Base-by-base conservation (phyloP, 1,284 basidiomycete genomes). In the Ceratobasidium sp. region DNA sequence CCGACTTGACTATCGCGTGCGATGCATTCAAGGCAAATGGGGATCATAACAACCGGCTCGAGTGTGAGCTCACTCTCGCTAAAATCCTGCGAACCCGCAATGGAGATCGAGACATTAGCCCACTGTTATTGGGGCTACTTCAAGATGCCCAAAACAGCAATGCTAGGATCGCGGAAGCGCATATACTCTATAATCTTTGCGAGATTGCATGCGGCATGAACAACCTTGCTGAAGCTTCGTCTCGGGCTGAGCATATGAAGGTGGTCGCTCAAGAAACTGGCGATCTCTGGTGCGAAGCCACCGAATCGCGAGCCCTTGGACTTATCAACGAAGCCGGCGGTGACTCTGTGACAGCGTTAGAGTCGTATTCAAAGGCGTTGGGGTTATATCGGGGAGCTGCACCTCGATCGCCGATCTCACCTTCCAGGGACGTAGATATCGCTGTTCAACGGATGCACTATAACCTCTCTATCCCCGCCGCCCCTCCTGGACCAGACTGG, bases 401-500 rank as follows among this genome's bases (percentile, higher is more conserved):
- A n/a, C 50, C 66, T 46, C n/a, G 66, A 54, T 68, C 66, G 20
- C 66, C 66, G 23, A 68, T 68, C 23, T 33, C 48, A 3, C 66
- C 46, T 15, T 12, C 33, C 17, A 52, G 33, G 33, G 66, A 68
- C 15, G n/a, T 68, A 0, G 46, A 68, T 48, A 20, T 50, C 26
- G 50, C 44, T 7, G 33, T 68, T 13, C 46, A 68, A 33, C 46
- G 66, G 33, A 68, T 68, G 46, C 46, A 33, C 7, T 40, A 50
- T 33, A 68, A 28, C 12, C 50, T 68, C 23, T 50, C 66, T 12
- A 61, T 61, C 13, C 59, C 59, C 2, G 46, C 46, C 42, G 71
- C 20, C 38, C 62, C 77, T 65, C 57, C 33, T 62, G 46, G n/a
- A 42, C 54, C 28, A 50, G 73, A 26, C 62, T 78, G 57, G 73